phyloP scores from a whole-genome alignment of 2,329 filamentous ascomycete genomes.

The Fusarium nelsonii region DNA sequence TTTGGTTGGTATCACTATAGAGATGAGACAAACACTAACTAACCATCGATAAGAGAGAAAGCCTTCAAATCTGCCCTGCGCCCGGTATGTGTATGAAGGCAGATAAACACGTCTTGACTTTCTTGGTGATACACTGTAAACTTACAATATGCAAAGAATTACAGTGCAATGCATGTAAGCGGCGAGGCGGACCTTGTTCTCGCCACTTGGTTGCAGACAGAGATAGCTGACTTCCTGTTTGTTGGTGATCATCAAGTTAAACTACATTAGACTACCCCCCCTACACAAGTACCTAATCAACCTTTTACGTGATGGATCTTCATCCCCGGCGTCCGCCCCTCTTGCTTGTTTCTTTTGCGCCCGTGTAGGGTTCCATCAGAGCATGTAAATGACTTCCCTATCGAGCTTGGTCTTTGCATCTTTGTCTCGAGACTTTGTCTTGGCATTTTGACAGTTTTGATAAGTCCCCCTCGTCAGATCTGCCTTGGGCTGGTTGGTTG shows the following conservation, averaged over 20 bases:
- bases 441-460: slow-evolving; percentile 17
- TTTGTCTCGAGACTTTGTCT: slow-evolving; percentile 12
- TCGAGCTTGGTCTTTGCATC: slow-evolving; percentile 36
- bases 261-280: neutral
- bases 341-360: neutral
- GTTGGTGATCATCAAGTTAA: slow-evolving; percentile 21
- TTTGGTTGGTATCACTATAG: slow-evolving; percentile 2
- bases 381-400: slow-evolving; percentile 29
- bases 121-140: neutral
- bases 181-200: slow-evolving; percentile 21
- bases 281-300: slow-evolving; percentile 4
- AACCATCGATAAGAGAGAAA: neutral
- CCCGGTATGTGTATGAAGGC: neutral
- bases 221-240: slow-evolving; percentile 22
- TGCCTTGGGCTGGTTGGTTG: neutral
- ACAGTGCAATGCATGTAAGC: slow-evolving; percentile 13
- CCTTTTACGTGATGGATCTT: slow-evolving; percentile 44
- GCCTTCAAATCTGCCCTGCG: slow-evolving; percentile 26
- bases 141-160: neutral
- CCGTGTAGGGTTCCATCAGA: slow-evolving; percentile 33
- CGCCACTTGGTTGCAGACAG: slow-evolving; percentile 14
- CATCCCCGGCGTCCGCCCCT: slow-evolving; percentile 19
- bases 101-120: neutral
- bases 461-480: neutral
- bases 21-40: slow-evolving; percentile 9